phyloP scores from a whole-genome alignment of 768 basidiomycete species.

The Xanthoconium purpureum region DNA sequence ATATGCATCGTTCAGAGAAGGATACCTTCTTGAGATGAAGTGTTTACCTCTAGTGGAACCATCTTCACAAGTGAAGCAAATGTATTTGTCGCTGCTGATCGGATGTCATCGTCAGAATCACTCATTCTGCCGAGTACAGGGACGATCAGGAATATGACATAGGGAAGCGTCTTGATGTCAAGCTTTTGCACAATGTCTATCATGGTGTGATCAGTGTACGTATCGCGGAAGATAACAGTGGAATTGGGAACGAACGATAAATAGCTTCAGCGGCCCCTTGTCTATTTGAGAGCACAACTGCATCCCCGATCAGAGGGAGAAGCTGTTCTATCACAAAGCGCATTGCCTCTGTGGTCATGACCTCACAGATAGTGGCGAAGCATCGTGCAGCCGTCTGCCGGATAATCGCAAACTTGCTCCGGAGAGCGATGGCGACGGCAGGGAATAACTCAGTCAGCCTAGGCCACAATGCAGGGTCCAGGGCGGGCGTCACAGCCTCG shows the following conservation, averaged over 20 bases:
- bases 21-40: background rate
- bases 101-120: slow-evolving; percentile 86
- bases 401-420: slow-evolving; percentile 85
- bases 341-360: slow-evolving; percentile 86
- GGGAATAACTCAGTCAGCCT: slow-evolving; percentile 75
- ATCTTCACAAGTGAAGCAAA: slow-evolving; percentile 98
- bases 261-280: slow-evolving; percentile 91
- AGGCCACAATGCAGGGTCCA: slow-evolving; percentile 68
- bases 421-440: slow-evolving; percentile 70
- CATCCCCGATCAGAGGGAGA: slow-evolving; percentile 79
- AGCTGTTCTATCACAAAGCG: slow-evolving; percentile 82
- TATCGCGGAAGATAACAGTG: background rate
- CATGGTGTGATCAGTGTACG: slow-evolving; percentile 11
- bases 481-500: slow-evolving; percentile 72
- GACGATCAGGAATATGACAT: slow-evolving; percentile 94
- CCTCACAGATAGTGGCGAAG: slow-evolving; percentile 83
- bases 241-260: slow-evolving; percentile 64
- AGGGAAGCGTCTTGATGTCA: slow-evolving; percentile 92
- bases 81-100: slow-evolving; percentile 92
- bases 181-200: slow-evolving; percentile 88
- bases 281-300: slow-evolving; percentile 66
- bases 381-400: slow-evolving; percentile 84
- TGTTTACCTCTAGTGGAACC: slow-evolving; percentile 88
- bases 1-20: background rate
- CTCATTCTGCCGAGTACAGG: slow-evolving; percentile 98